phyloP scores from a whole-genome alignment of 129 eudicot species.

The Solidago caesia region DNA sequence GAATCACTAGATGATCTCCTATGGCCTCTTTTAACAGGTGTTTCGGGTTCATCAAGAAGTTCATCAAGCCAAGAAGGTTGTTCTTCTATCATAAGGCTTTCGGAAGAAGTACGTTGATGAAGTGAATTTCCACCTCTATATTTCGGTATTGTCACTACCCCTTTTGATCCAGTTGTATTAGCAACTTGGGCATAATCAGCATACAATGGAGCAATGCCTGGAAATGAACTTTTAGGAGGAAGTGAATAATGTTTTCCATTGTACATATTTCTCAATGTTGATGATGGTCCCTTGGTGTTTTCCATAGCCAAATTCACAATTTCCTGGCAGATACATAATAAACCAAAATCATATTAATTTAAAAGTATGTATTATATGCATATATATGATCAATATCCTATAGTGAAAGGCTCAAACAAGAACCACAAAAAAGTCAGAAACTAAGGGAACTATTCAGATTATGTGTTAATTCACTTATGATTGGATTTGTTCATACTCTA shows the following conservation, averaged over 20 bases:
- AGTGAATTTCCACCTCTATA: slow-evolving; percentile 53
- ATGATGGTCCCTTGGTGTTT: slow-evolving; percentile 63
- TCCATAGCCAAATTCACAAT: slow-evolving; percentile 44
- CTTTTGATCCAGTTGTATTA: slow-evolving; percentile 45
- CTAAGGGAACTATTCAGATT: no score
- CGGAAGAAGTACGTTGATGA: slow-evolving; percentile 89
- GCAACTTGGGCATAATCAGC: slow-evolving; percentile 40
- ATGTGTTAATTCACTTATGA: no score
- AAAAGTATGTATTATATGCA: neutral
- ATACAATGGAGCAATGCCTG: slow-evolving; percentile 62
- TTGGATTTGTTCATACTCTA: no score
- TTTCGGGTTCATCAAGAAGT: slow-evolving; percentile 85
- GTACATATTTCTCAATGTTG: slow-evolving; percentile 49
- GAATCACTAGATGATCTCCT: slow-evolving; percentile 95
- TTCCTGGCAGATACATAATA: slow-evolving; percentile 33
- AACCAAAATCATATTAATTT: neutral
- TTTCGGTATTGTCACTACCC: slow-evolving; percentile 31
- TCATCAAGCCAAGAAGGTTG: slow-evolving; percentile 94
- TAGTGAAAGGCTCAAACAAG: no score
- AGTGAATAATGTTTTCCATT: slow-evolving; percentile 64
- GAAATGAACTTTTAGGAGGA: slow-evolving; percentile 94
- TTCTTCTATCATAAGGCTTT: slow-evolving; percentile 69
- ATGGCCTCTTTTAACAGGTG: slow-evolving; percentile 77
- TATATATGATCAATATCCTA: no score
- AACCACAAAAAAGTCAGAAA: no score